Conservation (phyloP, 495 filamentous ascomycete genomes). For the Aspergillus sclerotioniger region DNA sequence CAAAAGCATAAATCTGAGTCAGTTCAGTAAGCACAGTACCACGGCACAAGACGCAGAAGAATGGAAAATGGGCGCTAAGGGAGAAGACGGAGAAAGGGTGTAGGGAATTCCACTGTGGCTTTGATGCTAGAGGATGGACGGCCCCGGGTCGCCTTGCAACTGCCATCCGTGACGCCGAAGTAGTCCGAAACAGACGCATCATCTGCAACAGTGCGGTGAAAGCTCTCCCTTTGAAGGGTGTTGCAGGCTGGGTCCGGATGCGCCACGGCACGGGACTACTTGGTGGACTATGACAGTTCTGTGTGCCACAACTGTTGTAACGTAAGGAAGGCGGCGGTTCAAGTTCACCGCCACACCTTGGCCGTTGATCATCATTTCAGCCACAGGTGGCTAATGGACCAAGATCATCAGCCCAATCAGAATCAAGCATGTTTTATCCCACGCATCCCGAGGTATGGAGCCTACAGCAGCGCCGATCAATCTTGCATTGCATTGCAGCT, state of each 20-base stretch:
- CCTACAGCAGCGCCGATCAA: slow-evolving; percentile 8
- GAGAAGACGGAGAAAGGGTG: not conserved
- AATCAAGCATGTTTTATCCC: not conserved
- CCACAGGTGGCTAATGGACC: slow-evolving; percentile 10
- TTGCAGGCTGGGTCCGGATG: not conserved
- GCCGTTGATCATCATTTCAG: slow-evolving; percentile 8
- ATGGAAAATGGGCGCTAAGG: not conserved
- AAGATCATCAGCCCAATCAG: not conserved
- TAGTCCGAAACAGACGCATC: not conserved
- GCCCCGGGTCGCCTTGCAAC: not conserved
- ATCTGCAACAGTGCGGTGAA: not conserved
- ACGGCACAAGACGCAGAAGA: not conserved
- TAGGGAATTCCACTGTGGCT: not conserved
- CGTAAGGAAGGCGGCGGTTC: not conserved
- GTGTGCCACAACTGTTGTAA: not conserved
- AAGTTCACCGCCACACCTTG: slow-evolving; percentile 14
- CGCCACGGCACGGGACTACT: not conserved
- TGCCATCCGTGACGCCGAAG: not conserved
- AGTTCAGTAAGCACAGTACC: not conserved
- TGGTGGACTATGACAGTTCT: not conserved
- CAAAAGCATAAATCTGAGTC: not conserved
- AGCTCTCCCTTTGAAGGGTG: not conserved
- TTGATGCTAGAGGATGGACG: not conserved
- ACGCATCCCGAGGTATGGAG: not conserved
- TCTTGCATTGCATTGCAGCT: slow-evolving; percentile 15